phyloP scores from a whole-genome alignment of 495 filamentous ascomycete genomes.

The Aspergillus biplanus region DNA sequence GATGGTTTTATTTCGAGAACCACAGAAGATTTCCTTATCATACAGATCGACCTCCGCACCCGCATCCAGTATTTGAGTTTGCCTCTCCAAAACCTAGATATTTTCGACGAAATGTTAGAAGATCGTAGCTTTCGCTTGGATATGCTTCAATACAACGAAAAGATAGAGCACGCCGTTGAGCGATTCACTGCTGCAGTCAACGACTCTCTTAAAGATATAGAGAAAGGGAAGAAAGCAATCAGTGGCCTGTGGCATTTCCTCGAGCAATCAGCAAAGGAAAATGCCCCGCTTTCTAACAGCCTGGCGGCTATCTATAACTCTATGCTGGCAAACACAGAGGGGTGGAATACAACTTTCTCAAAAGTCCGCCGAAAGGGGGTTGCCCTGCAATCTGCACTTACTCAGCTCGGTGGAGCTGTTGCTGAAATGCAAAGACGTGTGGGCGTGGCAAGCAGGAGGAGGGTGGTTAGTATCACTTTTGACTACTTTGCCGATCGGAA shows the following conservation, averaged over 20 bases:
- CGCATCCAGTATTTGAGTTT: conserved; percentile 77
- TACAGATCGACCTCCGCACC: conserved; percentile 72
- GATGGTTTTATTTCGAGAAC: conserved; percentile 87
- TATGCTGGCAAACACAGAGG: conserved; percentile 84
- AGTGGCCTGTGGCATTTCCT: conserved; percentile 79
- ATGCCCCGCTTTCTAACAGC: conserved; percentile 47
- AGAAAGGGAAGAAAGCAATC: conserved; percentile 75
- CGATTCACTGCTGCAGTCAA: conserved; percentile 75
- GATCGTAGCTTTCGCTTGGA: conserved; percentile 79
- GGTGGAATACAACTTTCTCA: conserved; percentile 78
- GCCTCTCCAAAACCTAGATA: conserved; percentile 78
- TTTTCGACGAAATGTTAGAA: conserved; percentile 88
- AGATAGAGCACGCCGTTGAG: conserved; percentile 85
- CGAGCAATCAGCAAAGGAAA: conserved; percentile 59
- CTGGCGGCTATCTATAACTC: conserved; percentile 68
- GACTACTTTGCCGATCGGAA: background rate
- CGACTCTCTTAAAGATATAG: conserved; percentile 74
- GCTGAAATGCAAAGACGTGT: conserved; percentile 79
- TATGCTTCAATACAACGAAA: conserved; percentile 84
- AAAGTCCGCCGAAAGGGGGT: conserved; percentile 68
- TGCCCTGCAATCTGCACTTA: conserved; percentile 60
- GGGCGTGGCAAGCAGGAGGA: conserved; percentile 71
- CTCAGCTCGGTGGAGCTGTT: conserved; percentile 67
- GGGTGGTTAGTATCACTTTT: conserved; percentile 39
- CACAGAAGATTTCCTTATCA: conserved; percentile 83